Conservation (phyloP, 306 rosid species). For the Erythrophleum fordii region DNA sequence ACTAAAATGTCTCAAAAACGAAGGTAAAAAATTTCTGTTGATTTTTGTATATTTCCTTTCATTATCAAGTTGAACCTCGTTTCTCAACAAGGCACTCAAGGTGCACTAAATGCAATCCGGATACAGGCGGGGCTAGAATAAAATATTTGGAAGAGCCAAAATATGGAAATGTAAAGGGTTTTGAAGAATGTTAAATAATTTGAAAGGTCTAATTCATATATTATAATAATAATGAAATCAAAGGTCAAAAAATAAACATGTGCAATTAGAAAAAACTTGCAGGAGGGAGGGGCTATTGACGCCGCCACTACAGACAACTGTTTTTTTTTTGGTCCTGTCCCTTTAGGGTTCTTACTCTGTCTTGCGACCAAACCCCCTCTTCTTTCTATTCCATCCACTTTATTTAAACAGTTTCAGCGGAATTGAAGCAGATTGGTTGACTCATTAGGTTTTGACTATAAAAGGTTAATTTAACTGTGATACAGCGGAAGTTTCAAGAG, state of each 20-base stretch:
- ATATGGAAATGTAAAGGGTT: neutral
- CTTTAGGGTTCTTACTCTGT: neutral
- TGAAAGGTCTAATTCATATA: neutral
- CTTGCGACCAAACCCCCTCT: neutral
- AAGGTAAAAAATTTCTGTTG: neutral
- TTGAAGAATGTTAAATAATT: neutral
- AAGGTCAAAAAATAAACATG: neutral
- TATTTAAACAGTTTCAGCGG: neutral
- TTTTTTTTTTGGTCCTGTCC: neutral
- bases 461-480: neutral
- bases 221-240: neutral
- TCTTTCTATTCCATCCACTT: neutral
- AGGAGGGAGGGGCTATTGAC: neutral
- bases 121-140: neutral
- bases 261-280: neutral
- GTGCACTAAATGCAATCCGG: neutral
- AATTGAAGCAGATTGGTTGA: neutral
- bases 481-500: slow-evolving; percentile 17
- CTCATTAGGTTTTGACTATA: neutral
- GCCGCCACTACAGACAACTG: neutral
- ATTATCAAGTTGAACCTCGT: neutral
- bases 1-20: neutral
- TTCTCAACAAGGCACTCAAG: neutral
- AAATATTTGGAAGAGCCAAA: neutral
- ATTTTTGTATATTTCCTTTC: neutral